Evolutionary conservation across 306 rosid genomes (phyloP), one percentile per base, ranked within the genome.

Genomic region (Purshia tridentata): DNA sequence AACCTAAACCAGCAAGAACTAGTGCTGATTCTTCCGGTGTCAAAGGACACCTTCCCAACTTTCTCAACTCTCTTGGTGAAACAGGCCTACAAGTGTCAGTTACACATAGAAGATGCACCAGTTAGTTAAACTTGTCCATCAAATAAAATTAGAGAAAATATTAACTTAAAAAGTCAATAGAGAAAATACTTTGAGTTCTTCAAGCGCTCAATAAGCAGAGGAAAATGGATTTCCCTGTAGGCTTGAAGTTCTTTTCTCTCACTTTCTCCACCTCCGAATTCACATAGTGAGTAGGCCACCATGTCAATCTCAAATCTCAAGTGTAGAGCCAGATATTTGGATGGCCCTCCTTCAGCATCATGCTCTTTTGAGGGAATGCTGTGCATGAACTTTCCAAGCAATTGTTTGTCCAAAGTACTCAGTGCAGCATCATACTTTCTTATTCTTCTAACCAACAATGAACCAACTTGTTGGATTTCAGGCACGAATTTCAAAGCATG

Each of bases 21-120:
- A 94, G 91, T 55, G 84, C 97, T 67, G 97, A 92, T 89, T 94
- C 99, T 88, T 94, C 99, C 37, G 97, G 99, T 52, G 97, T 88
- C 88, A 91, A 84, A 13, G 96, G 99, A 45, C 99, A 94, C 84
- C 86, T 89, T 47, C 99, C 99, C 72, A 77, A 61, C 81, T 81
- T 83, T 79, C 99, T 88, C 89, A 91, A 84, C 72, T 84, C 76
- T 63, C 20, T 46, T 19, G 90, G 85, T 69, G 91, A 81, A 80
- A 85, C 69, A 19, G 79, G 77, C 79, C 96, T 91, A 63, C 12
- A 70, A 61, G 58, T 14, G 29, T 22, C 6, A n/a, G 12, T 40
- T 4, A 18, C 22, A 61, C 22, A 39, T 13, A 15, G 45, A 59
- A 80, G 50, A 72, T 46, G 49, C 72, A 65, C 19, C 69, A 69